Conservation (phyloP, 225 moss, liverwort and hornwort species). For the Neckera pumila region DNA sequence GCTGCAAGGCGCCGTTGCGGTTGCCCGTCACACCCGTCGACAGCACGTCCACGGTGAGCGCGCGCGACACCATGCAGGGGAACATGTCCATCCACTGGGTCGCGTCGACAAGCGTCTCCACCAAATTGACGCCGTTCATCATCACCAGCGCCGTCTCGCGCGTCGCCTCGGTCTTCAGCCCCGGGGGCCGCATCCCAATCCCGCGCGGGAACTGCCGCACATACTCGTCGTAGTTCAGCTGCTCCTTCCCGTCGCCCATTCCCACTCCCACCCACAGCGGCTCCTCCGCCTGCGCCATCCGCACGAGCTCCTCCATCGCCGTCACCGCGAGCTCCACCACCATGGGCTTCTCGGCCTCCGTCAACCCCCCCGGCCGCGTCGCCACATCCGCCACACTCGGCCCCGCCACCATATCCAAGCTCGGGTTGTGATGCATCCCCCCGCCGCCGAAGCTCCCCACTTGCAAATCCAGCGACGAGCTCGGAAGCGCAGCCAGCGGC, state of each 20-base stretch:
- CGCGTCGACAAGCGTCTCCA: conserved; percentile 77
- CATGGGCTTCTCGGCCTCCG: conserved; percentile 88
- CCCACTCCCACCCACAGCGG: conserved; percentile 45
- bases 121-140: conserved; percentile 74
- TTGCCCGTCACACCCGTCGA: conserved; percentile 56
- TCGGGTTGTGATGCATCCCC: neutral
- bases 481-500: conserved; percentile 28
- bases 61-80: conserved; percentile 84
- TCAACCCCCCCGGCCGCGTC: conserved; percentile 68
- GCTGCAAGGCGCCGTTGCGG: conserved; percentile 71
- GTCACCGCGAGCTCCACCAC: conserved; percentile 70
- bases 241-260: conserved; percentile 19
- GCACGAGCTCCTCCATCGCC: conserved; percentile 89
- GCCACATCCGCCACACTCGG: conserved; percentile 84
- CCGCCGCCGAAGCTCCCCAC: conserved; percentile 44
- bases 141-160: conserved; percentile 75
- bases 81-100: conserved; percentile 92
- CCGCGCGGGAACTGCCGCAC: conserved; percentile 68
- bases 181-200: conserved; percentile 62
- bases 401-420: conserved; percentile 46
- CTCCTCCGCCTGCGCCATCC: conserved; percentile 71
- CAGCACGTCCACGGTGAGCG: conserved; percentile 81
- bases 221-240: conserved; percentile 77
- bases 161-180: conserved; percentile 84
- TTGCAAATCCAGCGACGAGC: conserved; percentile 76